Percentiles rank a stretch among this genome's conserved stretches.
Evolutionary conservation across 176 grass and related monocot genomes (phyloP).

Genomic region (Hsuehochloa calcarea): DNA sequence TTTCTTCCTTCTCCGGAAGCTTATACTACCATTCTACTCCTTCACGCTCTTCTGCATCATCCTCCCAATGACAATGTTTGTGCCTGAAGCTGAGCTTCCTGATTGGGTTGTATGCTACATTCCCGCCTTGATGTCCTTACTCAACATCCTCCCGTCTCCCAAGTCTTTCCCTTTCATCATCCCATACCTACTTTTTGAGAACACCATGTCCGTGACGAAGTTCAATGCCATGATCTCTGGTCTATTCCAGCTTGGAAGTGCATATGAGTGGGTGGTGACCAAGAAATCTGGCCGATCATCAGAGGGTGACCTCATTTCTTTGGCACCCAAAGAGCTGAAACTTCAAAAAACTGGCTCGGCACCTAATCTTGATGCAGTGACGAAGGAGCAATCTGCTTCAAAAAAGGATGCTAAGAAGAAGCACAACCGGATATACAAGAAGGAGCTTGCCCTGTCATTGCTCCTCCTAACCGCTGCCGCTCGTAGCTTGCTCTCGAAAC

Average conservation of each 20-base stretch:
- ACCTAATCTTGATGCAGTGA: conserved; percentile 50
- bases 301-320: conserved; percentile 72
- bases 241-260: conserved; percentile 87
- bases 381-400: conserved; percentile 32
- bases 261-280: conserved; percentile 96
- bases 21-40: conserved; percentile 96
- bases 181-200: conserved; percentile 95
- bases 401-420: conserved; percentile 68
- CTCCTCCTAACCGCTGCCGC: conserved; percentile 75
- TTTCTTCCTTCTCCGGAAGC: conserved; percentile 91
- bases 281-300: conserved; percentile 93
- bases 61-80: conserved; percentile 99
- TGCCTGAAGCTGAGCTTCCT: conserved; percentile 93
- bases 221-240: conserved; percentile 99
- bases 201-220: conserved; percentile 99
- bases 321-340: conserved; percentile 49
- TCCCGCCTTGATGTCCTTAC: conserved; percentile 73
- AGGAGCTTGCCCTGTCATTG: conserved; percentile 82
- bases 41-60: conserved; percentile 99
- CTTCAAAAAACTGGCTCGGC: conserved; percentile 52
- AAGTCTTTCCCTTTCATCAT: conserved; percentile 95
- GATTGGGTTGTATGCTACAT: conserved; percentile 97
- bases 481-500: conserved; percentile 88
- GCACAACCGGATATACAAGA: conserved; percentile 97
- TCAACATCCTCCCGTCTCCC: conserved; percentile 81